These are phyloP conservation scores for Filosporella fistucella DNA, from an alignment of 495 filamentous ascomycete species.

Conservation along the genomic window DNA sequence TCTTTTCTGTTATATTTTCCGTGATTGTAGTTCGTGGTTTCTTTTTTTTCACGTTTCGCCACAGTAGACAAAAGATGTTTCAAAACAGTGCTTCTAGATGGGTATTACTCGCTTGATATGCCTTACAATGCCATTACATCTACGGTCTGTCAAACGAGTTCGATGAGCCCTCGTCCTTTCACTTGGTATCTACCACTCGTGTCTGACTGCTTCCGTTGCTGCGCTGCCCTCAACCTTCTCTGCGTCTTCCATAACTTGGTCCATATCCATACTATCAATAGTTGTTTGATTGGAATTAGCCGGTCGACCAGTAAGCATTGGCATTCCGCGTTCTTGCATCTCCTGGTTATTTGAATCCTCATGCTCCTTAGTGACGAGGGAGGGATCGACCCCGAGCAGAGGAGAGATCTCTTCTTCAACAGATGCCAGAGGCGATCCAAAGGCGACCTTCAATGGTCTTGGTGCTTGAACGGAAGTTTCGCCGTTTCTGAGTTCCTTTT, in stretches of 20 bases:
- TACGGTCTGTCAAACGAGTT: too few species aligned
- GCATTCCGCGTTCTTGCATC: conserved; percentile 21
- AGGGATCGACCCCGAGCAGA: conserved; percentile 6
- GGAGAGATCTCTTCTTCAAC: neutral
- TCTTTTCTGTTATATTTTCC: too few species aligned
- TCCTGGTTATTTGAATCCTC: conserved; percentile 7
- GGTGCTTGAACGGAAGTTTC: neutral
- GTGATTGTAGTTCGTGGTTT: too few species aligned
- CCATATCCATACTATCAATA: conserved; percentile 25
- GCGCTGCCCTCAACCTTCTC: conserved; percentile 1
- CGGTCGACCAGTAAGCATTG: conserved; percentile 2
- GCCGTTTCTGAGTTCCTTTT: conserved; percentile 8
- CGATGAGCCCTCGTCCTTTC: neutral
- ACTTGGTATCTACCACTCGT: conserved; percentile 11
- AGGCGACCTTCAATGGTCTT: neutral
- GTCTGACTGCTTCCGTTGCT: conserved; percentile 10
- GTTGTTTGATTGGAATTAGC: conserved; percentile 1
- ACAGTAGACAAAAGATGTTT: too few species aligned
- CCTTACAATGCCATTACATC: too few species aligned
- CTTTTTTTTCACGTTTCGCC: too few species aligned
- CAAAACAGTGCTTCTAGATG: too few species aligned
- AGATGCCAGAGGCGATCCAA: neutral
- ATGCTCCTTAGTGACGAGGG: neutral
- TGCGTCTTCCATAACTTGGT: conserved; percentile 1
- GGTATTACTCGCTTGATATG: too few species aligned